Conservation (phyloP, 2,329 filamentous ascomycete genomes). For the Cordyceps fumosorosea region DNA sequence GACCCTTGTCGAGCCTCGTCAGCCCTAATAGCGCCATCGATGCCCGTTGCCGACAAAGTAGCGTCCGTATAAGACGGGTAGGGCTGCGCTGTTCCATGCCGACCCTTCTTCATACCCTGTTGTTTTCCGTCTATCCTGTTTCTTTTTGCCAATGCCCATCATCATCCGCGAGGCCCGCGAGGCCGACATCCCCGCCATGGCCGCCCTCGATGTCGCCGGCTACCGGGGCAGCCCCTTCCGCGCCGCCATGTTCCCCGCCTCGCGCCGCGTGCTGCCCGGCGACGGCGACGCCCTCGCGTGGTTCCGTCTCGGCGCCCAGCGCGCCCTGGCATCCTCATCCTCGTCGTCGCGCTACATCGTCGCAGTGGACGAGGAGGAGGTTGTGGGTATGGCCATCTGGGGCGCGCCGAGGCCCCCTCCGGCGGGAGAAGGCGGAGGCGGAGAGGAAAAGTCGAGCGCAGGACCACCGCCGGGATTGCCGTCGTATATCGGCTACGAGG, state of each 20-base stretch:
- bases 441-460: background rate
- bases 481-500: constrained; percentile 1
- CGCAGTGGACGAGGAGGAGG: background rate
- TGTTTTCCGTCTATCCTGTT: background rate
- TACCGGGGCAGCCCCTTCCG: background rate
- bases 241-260: constrained; percentile 2
- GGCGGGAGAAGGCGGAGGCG: background rate
- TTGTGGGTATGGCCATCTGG: constrained; percentile 6
- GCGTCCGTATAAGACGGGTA: no score
- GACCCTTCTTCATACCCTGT: background rate
- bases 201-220: background rate
- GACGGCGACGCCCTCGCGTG: background rate
- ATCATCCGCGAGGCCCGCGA: background rate
- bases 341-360: background rate
- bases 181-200: constrained; percentile 6
- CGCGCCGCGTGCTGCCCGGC: constrained; percentile 1
- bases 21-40: no score
- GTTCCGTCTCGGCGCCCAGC: background rate
- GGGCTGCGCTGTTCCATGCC: background rate
- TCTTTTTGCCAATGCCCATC: background rate
- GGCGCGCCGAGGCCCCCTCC: background rate
- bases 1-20: no score
- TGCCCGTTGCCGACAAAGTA: background rate
- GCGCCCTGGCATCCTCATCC: background rate
- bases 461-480: background rate